Evolutionary conservation across 1,284 basidiomycete species (phyloP).

Genomic region (Rhodotorula glutinis): DNA sequence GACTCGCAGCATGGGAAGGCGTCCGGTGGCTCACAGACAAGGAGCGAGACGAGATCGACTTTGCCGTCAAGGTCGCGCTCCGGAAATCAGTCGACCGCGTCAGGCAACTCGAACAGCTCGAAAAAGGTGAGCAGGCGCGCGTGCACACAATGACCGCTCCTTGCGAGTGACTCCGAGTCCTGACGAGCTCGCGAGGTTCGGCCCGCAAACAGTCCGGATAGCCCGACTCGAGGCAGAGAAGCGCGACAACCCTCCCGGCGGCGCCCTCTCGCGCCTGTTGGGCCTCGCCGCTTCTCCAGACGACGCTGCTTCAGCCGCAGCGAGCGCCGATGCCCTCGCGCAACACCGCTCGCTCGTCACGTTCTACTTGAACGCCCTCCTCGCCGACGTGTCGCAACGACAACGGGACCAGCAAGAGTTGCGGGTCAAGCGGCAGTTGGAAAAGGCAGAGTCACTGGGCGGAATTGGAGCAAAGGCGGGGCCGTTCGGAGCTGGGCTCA

Average conservation of each 20-base stretch:
- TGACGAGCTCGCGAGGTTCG: conserved; percentile 2
- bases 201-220: conserved; percentile 16
- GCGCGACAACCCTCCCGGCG: conserved; percentile 11
- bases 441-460: conserved; percentile 72
- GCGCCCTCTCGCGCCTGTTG: conserved; percentile 49
- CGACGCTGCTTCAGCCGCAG: conserved; percentile 56
- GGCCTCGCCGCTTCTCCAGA: conserved; percentile 55
- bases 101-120: conserved; percentile 75
- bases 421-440: conserved; percentile 73
- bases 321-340: conserved; percentile 64
- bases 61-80: conserved; percentile 77
- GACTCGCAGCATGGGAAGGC: conserved; percentile 59
- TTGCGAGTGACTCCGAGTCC: conserved; percentile 1
- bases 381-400: conserved; percentile 69
- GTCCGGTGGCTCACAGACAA: conserved; percentile 72
- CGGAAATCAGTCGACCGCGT: conserved; percentile 77
- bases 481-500: conserved; percentile 5
- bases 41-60: conserved; percentile 85
- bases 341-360: conserved; percentile 79
- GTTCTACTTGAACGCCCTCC: conserved; percentile 74
- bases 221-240: conserved; percentile 38
- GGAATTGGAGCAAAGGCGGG: conserved; percentile 40
- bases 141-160: too few relatives aligned
- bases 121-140: conserved; percentile 63
- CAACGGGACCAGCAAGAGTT: conserved; percentile 86